These are phyloP conservation scores for Coniella lustricola DNA, from an alignment of 2,329 filamentous ascomycete species.

Conservation along the genomic window DNA sequence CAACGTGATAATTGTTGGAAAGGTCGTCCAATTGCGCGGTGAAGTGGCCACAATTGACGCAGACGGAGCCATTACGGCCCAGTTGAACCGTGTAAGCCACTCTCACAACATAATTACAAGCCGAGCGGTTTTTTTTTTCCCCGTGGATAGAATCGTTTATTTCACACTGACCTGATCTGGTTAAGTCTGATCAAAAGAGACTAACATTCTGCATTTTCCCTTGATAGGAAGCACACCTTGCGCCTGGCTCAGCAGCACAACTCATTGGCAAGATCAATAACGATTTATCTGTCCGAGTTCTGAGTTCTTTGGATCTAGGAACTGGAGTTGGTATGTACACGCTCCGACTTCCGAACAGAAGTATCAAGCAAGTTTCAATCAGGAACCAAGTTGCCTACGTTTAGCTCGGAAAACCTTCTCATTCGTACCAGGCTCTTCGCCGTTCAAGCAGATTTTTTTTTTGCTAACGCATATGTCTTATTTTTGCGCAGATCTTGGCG, in stretches of 20 bases:
- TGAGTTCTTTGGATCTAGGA: slow-evolving; percentile 65
- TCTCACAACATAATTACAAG: too few species aligned
- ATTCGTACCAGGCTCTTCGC: background rate
- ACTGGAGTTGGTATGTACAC: slow-evolving; percentile 55
- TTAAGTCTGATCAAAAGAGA: too few species aligned
- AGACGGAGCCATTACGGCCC: slow-evolving; percentile 66
- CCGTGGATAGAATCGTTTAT: too few species aligned
- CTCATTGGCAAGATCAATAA: slow-evolving; percentile 73
- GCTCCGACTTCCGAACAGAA: background rate
- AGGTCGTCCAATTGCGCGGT: slow-evolving; percentile 74
- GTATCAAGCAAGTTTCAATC: background rate
- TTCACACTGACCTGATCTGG: too few species aligned
- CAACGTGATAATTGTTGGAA: slow-evolving; percentile 80
- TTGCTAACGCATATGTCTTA: background rate
- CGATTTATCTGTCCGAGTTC: slow-evolving; percentile 64
- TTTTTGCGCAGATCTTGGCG: slow-evolving; percentile 59
- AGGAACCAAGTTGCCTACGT: too few species aligned
- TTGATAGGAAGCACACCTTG: slow-evolving; percentile 61
- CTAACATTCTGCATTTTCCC: background rate
- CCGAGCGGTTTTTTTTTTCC: too few species aligned
- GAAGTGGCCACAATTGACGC: slow-evolving; percentile 76
- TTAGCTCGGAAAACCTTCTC: too few species aligned
- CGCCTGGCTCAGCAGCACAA: slow-evolving; percentile 63
- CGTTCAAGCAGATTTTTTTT: background rate
- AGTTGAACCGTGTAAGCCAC: slow-evolving; percentile 51